phyloP scores from a whole-genome alignment of 257 asterid species.

The Linaria vulgaris region DNA sequence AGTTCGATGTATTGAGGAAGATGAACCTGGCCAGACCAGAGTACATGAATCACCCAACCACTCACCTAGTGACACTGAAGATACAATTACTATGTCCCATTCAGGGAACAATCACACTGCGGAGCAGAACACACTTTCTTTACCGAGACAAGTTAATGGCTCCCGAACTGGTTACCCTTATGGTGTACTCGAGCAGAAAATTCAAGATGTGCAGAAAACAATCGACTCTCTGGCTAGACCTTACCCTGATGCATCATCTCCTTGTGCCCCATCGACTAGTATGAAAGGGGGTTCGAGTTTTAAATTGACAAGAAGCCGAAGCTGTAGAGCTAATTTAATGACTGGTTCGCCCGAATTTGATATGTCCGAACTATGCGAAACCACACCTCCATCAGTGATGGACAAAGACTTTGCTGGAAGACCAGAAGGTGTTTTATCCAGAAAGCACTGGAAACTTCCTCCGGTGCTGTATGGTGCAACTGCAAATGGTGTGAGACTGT shows the following conservation, averaged over 20 bases:
- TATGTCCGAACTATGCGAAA: slow-evolving; percentile 48
- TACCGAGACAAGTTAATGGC: slow-evolving; percentile 39
- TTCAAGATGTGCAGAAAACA: slow-evolving; percentile 48
- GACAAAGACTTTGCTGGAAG: slow-evolving; percentile 64
- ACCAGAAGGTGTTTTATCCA: slow-evolving; percentile 50
- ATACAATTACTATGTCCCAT: slow-evolving; percentile 33
- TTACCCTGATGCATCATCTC: slow-evolving; percentile 45
- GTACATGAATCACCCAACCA: slow-evolving; percentile 34
- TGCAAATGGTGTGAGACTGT: slow-evolving; percentile 36
- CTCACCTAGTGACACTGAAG: slow-evolving; percentile 46
- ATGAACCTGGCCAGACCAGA: slow-evolving; percentile 37
- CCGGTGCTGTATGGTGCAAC: slow-evolving; percentile 62
- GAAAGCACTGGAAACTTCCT: slow-evolving; percentile 87
- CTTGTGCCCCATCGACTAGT: slow-evolving; percentile 39
- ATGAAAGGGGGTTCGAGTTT: slow-evolving; percentile 47
- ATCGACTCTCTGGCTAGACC: slow-evolving; percentile 45
- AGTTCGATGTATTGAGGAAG: slow-evolving; percentile 65
- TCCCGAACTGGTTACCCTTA: slow-evolving; percentile 33
- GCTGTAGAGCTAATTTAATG: slow-evolving; percentile 61
- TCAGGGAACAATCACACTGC: slow-evolving; percentile 28
- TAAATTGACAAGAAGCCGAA: slow-evolving; percentile 58
- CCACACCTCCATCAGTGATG: slow-evolving; percentile 72
- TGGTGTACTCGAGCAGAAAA: slow-evolving; percentile 48
- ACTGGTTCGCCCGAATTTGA: slow-evolving; percentile 40
- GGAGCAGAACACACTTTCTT: slow-evolving; percentile 33